Conservation (phyloP, 768 basidiomycete genomes). For the Dioszegia crocea region DNA sequence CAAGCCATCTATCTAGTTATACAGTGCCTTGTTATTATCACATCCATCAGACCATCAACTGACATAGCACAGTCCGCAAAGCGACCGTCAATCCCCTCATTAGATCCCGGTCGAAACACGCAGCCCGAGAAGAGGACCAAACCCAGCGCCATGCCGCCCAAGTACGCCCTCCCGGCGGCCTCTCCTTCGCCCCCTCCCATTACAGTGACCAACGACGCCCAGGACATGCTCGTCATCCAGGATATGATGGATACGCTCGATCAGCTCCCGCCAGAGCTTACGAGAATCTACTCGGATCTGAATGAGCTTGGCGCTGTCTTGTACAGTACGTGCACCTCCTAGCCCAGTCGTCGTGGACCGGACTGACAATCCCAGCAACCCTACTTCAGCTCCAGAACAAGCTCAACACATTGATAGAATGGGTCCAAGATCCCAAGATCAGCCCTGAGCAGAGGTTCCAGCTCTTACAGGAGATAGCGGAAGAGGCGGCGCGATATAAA, state of each 20-base stretch:
- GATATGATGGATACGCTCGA: conserved; percentile 70
- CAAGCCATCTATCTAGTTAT: no score
- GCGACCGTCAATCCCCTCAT: no score
- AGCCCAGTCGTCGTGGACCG: not conserved
- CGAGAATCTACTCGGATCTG: conserved; percentile 88
- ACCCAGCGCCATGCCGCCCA: conserved; percentile 3
- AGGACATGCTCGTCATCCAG: conserved; percentile 43
- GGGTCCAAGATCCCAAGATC: conserved; percentile 59
- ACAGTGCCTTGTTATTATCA: no score
- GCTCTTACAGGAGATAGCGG: conserved; percentile 86
- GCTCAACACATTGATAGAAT: conserved; percentile 66
- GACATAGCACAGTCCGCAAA: not conserved
- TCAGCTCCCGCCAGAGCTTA: conserved; percentile 87
- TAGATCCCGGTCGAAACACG: no score
- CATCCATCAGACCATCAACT: not conserved
- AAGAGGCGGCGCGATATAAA: conserved; percentile 85
- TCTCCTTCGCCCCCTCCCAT: conserved; percentile 28
- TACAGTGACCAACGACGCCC: conserved; percentile 21
- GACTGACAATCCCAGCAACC: conserved; percentile 57
- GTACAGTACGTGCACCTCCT: conserved; percentile 41
- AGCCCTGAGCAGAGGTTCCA: conserved; percentile 63
- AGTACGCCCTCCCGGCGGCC: not conserved
- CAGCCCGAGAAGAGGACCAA: not conserved
- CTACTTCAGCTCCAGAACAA: conserved; percentile 75
- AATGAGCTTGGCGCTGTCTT: conserved; percentile 98